Percentiles rank a stretch among this genome's conserved stretches.
These are phyloP conservation scores for Fraxinus albicans DNA, from an alignment of 305 asterid genomes.

Conservation along the genomic window DNA sequence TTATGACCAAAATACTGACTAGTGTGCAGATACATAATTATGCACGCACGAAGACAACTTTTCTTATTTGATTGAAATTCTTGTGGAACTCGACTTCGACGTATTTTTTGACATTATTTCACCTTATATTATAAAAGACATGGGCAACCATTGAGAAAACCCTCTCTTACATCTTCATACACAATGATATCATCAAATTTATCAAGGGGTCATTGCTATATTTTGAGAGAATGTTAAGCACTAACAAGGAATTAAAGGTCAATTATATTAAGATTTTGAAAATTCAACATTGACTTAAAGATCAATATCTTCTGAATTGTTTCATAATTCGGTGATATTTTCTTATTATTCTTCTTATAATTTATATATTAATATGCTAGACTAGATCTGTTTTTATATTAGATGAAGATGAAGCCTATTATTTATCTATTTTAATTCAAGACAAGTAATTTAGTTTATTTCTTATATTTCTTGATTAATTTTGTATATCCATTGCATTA, in stretches of 20 bases:
- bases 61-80: neutral
- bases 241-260: neutral
- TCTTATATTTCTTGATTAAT: neutral
- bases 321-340: neutral
- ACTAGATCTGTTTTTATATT: neutral
- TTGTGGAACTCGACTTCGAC: neutral
- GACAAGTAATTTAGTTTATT: neutral
- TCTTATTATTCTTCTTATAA: no score
- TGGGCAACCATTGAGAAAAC: neutral
- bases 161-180: neutral
- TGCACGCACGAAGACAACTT: neutral
- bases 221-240: no score
- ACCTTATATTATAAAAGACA: neutral
- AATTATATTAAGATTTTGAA: neutral
- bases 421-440: no score
- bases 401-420: neutral
- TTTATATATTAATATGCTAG: neutral
- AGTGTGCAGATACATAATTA: neutral
- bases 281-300: neutral
- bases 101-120: neutral
- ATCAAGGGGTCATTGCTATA: neutral
- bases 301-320: neutral
- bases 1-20: neutral
- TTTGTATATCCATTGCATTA: neutral
- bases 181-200: neutral